These are phyloP conservation scores for Ramularia endophylla DNA, from an alignment of 2,329 filamentous ascomycete genomes.

Conservation along the genomic window DNA sequence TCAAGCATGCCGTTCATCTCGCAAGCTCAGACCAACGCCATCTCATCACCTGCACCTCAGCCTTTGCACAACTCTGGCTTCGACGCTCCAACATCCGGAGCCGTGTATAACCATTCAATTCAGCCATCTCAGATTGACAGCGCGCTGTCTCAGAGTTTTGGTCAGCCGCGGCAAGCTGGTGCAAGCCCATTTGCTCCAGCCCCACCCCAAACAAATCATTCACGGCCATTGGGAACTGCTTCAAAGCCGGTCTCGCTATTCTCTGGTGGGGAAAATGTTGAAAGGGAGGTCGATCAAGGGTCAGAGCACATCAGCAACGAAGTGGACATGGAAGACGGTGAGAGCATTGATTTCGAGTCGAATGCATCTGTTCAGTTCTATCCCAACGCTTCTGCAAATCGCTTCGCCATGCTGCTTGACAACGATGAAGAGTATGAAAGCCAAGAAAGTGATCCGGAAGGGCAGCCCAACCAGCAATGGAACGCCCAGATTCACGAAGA, in stretches of 20 bases:
- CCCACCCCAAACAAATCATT: constrained; percentile 12
- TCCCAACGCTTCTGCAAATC: constrained; percentile 1
- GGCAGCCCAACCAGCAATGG: too few species aligned
- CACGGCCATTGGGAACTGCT: constrained; percentile 14
- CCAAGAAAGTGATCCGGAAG: background rate
- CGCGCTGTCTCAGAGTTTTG: constrained; percentile 20
- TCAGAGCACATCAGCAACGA: background rate
- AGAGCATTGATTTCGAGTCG: background rate
- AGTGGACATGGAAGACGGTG: background rate
- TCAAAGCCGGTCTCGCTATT: constrained; percentile 18
- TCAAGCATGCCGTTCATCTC: background rate
- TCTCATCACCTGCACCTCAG: background rate
- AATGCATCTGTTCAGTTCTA: too few species aligned
- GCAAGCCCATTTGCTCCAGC: constrained; percentile 6
- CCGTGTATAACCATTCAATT: constrained; percentile 17
- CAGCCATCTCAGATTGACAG: constrained; percentile 18
- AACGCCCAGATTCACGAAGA: background rate
- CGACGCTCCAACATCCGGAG: constrained; percentile 5
- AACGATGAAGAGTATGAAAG: constrained; percentile 7
- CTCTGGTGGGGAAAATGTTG: constrained; percentile 17
- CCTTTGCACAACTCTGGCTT: constrained; percentile 4
- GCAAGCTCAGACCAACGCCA: background rate
- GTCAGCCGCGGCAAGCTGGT: constrained; percentile 4
- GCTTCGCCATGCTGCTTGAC: constrained; percentile 9
- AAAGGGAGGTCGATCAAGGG: background rate